These are phyloP conservation scores for Rhazya stricta DNA, from an alignment of 257 asterid species.

Conservation along the genomic window DNA sequence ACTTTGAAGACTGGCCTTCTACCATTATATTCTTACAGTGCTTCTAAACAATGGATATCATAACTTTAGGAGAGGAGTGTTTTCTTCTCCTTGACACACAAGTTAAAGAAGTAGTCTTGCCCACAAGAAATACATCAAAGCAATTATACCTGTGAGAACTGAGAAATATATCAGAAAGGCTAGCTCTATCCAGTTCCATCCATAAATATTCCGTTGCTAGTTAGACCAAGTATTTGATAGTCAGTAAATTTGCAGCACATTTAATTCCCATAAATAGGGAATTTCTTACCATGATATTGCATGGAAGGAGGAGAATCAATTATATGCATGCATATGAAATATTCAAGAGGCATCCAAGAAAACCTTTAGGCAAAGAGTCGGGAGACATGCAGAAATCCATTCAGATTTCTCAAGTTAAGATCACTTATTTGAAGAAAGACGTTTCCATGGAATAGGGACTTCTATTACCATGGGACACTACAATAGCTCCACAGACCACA, in stretches of 20 bases:
- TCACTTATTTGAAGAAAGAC: too few relatives aligned
- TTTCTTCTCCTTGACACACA: constrained; percentile 39
- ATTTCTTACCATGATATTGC: background rate
- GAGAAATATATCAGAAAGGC: background rate
- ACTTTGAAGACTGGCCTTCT: constrained; percentile 48
- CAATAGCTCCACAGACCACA: background rate
- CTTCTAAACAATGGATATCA: constrained; percentile 10
- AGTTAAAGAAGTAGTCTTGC: constrained; percentile 8
- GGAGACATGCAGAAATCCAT: too few relatives aligned
- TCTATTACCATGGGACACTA: background rate
- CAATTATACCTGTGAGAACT: background rate
- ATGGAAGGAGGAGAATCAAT: background rate
- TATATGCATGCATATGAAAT: background rate
- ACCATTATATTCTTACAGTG: constrained; percentile 16
- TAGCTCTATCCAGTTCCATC: background rate
- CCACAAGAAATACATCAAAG: background rate
- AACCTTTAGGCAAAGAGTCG: background rate
- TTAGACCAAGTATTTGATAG: background rate
- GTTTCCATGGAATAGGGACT: background rate
- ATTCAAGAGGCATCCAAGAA: background rate
- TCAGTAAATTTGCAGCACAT: background rate
- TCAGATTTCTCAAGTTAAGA: too few relatives aligned
- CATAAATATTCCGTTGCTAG: background rate
- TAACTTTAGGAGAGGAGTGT: constrained; percentile 21
- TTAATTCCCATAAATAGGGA: background rate